Evolutionary conservation across 768 basidiomycete genomes (phyloP), one percentile per base, ranked within the genome.

Genomic region (Kwoniella botswanensis): DNA sequence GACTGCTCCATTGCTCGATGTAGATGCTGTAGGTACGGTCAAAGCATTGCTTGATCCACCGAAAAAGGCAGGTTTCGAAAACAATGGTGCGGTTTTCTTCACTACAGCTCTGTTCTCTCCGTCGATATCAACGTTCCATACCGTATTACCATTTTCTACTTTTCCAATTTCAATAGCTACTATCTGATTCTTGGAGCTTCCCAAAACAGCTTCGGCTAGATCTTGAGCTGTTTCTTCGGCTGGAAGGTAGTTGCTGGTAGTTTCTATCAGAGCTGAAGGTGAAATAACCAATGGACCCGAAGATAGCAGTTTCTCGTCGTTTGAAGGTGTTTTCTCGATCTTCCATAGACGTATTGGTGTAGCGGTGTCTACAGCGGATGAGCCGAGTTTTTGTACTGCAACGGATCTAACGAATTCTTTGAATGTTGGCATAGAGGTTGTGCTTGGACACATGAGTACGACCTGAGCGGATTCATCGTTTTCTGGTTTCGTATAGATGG

Each of bases 101-200:
- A 77, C 70, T 24, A 67, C 41, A 24, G 77, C 70, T 55, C 67
- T 52, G 63, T 72, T 70, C 70, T 77, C 82, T 61, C 76, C 72
- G 41, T 70, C 71, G 59, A 73, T 69, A 57, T 88, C 87, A 3
- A 87, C 84, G 22, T 89, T 77, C 92, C 92, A 93, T 3, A 67
- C 66, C 0, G 41, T 64, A 10, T 43, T 42, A 41, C 63, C 43
- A 26, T 26, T 57, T 41, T 64, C 76, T 44, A 84, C 79, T 76
- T 88, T 88, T 78, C 71, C 76, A 53, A 90, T 88, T 76, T 97
- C 94, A n/a, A 94, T 88, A 1, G 90, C 88, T 82, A 94, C 50
- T 9, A 50, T 70, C n/a, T 70, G 68, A 17, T 55, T 43, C n/a
- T 70, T 70, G 18, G 68, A 70, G 21, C 44, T 64, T 18, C 68